phyloP scores from a whole-genome alignment of 768 basidiomycete species.

The Crepidotus variabilis region DNA sequence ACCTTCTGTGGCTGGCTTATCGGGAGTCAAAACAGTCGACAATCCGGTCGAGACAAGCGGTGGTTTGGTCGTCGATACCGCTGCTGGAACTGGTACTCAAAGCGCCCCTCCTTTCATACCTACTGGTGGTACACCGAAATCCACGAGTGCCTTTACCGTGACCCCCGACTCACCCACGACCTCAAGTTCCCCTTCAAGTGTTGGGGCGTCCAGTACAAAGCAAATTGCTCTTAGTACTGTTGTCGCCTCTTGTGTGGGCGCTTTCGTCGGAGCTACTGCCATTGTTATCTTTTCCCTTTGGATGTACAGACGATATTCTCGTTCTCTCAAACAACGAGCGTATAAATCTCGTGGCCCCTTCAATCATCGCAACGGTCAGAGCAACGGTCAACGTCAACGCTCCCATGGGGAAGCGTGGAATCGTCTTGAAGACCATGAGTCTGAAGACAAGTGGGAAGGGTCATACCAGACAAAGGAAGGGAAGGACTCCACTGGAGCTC shows the following conservation, averaged over 20 bases:
- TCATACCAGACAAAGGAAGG: constrained; percentile 30
- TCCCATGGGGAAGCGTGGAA: constrained; percentile 54
- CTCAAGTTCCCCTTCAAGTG: background rate
- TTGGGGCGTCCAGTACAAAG: constrained; percentile 20
- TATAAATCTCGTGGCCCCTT: constrained; percentile 22
- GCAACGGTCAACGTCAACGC: constrained; percentile 38
- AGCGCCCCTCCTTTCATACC: constrained; percentile 11
- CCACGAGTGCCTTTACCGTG: constrained; percentile 7
- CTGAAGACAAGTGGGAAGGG: constrained; percentile 45
- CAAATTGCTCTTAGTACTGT: constrained; percentile 49
- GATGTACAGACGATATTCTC: constrained; percentile 49
- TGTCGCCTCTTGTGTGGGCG: constrained; percentile 60
- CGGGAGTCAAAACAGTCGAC: constrained; percentile 11
- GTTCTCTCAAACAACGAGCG: constrained; percentile 31
- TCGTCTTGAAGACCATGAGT: constrained; percentile 43
- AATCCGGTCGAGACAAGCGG: constrained; percentile 5
- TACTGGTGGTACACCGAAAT: background rate
- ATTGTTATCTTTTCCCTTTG: constrained; percentile 50
- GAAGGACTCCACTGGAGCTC: constrained; percentile 14
- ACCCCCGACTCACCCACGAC: constrained; percentile 4
- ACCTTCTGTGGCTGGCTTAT: constrained; percentile 9
- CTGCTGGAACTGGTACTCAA: constrained; percentile 3
- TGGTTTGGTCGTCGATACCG: constrained; percentile 13
- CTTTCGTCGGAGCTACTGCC: constrained; percentile 49
- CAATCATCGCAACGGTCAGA: constrained; percentile 32